Evolutionary conservation across 495 filamentous ascomycete genomes (phyloP).

Genomic region (Tuber calosporum): DNA sequence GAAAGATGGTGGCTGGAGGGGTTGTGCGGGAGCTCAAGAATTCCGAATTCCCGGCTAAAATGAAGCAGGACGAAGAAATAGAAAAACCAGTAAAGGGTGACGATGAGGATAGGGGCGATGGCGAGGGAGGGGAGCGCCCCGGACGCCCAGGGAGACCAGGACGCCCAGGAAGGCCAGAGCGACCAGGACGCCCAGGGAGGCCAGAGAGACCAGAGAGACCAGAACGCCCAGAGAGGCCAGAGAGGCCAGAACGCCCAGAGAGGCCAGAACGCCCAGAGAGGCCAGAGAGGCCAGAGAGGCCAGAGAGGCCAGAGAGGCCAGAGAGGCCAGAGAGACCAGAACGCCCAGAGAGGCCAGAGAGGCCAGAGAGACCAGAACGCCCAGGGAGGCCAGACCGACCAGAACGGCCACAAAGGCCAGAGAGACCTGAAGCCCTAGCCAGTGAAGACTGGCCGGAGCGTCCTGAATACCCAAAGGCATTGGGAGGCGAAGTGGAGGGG

Average conservation of each 20-base stretch:
- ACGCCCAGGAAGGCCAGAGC: not conserved
- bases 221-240: too few relatives aligned
- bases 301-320: not conserved
- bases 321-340: not conserved
- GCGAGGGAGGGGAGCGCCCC: not conserved
- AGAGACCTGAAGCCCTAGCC: not conserved
- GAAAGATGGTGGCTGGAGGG: constrained; percentile 79
- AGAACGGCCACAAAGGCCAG: too few relatives aligned
- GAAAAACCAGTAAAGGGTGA: not conserved
- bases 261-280: not conserved
- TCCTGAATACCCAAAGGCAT: not conserved
- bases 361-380: not conserved
- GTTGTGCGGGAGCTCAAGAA: constrained; percentile 48
- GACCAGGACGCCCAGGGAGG: not conserved
- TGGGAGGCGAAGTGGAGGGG: not conserved
- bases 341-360: not conserved
- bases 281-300: not conserved
- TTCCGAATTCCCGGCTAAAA: not conserved
- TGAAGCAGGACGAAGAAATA: not conserved
- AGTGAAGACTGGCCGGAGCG: not conserved
- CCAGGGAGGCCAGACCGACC: too few relatives aligned
- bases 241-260: too few relatives aligned
- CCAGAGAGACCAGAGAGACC: not conserved
- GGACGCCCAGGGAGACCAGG: not conserved
- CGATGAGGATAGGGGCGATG: not conserved